Base-by-base conservation (phyloP, 208 protist species). In the Plasmodiophora brassicae region DNA sequence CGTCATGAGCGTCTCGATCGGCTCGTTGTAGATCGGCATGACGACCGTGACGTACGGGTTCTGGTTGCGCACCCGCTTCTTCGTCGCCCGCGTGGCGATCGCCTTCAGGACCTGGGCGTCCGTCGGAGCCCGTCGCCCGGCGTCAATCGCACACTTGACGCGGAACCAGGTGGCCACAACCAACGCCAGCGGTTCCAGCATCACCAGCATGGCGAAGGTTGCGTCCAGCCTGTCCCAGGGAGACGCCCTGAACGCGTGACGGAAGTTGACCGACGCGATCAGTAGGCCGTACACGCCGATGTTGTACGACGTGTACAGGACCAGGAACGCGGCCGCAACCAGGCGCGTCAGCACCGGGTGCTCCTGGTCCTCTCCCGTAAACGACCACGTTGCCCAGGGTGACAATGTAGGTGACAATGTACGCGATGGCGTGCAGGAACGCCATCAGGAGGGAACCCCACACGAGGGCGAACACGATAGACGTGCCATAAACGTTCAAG, bases 1-100 rank as follows among this genome's bases (percentile, higher is more conserved):
- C 32, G 41, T 78, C 65, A 78, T 78, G 32, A 78, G n/a, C 14
- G 65, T 78, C 65, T 78, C 65, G 65, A 78, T 78, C 5, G 65
- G 65, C n/a, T 78, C 65, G 41, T 78, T 78, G 65, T 78, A 78
- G 65, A 78, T 78, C 32, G 65, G 65, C 65, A 78, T 78, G n/a
- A 78, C 65, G n/a, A 78, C n/a, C 65, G 65, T 78, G 14, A 78
- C 65, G n/a, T 36, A 38, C n/a, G 65, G 65, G 41, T 44, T n/a
- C 32, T 38, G 32, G 65, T 78, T 78, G n/a, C 32, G 32, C n/a
- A n/a, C n/a, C n/a, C n/a, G n/a, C 32, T 78, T 78, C 65, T 78
- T 78, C 65, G 32, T 78, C 65, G 32, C 41, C 5, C 14, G 32
- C 10, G 5, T 38, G 32, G 32, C 65, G 32, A 78, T n/a, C 32